Percentiles rank a stretch among this genome's conserved stretches.
phyloP scores from a whole-genome alignment of 768 basidiomycete genomes.

The Krasilnikovozyma curviuscula region DNA sequence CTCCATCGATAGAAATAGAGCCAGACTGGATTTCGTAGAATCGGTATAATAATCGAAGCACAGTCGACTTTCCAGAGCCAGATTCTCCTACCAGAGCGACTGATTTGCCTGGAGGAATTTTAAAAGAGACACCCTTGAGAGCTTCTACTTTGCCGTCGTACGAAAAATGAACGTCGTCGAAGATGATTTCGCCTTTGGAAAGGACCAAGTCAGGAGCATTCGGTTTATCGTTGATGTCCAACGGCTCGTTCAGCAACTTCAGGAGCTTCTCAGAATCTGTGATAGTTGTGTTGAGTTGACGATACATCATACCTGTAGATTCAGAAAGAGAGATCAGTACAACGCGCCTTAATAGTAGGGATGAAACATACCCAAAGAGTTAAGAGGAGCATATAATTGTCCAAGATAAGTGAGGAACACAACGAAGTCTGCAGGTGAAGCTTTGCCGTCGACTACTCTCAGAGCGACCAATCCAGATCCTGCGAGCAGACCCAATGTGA shows the following conservation, averaged over 20 bases:
- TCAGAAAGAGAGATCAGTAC: background rate
- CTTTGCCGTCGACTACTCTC: slow-evolving; percentile 40
- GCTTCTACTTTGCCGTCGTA: slow-evolving; percentile 41
- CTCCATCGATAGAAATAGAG: too few relatives aligned
- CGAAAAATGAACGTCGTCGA: slow-evolving; percentile 73
- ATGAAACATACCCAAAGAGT: slow-evolving; percentile 35
- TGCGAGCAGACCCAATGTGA: slow-evolving; percentile 50
- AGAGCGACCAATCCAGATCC: slow-evolving; percentile 62
- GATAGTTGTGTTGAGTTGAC: slow-evolving; percentile 25
- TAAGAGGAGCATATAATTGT: slow-evolving; percentile 44
- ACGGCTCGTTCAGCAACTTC: slow-evolving; percentile 53
- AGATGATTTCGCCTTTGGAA: slow-evolving; percentile 61
- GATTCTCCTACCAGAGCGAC: slow-evolving; percentile 52
- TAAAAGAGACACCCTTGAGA: slow-evolving; percentile 64
- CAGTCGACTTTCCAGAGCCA: slow-evolving; percentile 22
- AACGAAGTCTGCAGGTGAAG: slow-evolving; percentile 44
- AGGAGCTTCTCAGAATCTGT: slow-evolving; percentile 32
- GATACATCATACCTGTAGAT: slow-evolving; percentile 33
- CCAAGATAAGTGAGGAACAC: slow-evolving; percentile 12
- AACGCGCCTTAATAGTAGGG: too few relatives aligned
- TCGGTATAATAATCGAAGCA: slow-evolving; percentile 68
- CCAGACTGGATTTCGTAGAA: slow-evolving; percentile 78
- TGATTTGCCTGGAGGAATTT: slow-evolving; percentile 62
- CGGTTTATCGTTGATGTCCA: slow-evolving; percentile 63
- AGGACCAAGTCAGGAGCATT: slow-evolving; percentile 54